Conservation (phyloP, 176 grass and related monocot genomes). For the Hsuehochloa calcarea region DNA sequence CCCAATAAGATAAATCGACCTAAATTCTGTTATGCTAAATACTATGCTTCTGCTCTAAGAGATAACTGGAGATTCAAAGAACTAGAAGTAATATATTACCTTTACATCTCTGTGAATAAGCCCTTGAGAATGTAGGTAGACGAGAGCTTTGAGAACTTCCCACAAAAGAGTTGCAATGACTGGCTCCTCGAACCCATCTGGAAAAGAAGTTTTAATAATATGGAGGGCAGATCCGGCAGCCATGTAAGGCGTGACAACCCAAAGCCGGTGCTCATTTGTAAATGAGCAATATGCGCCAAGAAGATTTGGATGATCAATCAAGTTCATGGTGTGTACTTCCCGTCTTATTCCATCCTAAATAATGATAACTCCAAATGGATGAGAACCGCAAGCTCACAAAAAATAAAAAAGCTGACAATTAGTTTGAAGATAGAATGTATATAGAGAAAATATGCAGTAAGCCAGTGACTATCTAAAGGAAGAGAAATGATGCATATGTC, state of each 20-base stretch:
- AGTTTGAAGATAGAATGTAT: constrained; percentile 10
- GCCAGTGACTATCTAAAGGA: not conserved
- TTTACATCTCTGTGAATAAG: constrained; percentile 99
- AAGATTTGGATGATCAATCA: constrained; percentile 91
- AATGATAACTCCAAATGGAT: constrained; percentile 36
- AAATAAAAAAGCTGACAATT: not conserved
- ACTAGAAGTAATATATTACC: constrained; percentile 46
- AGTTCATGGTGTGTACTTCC: constrained; percentile 95
- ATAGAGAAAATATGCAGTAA: not conserved
- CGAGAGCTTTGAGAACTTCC: constrained; percentile 95
- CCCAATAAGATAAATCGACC: not conserved
- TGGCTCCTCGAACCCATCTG: constrained; percentile 94
- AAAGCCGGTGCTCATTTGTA: constrained; percentile 71
- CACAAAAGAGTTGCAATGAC: constrained; percentile 86
- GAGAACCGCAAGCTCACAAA: constrained; percentile 28
- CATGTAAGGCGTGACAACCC: constrained; percentile 99
- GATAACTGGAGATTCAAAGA: constrained; percentile 1
- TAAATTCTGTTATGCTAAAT: constrained; percentile 8
- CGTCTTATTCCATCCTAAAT: constrained; percentile 91
- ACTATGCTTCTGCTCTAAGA: not conserved
- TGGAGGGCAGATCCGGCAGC: constrained; percentile 86
- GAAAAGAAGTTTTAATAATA: constrained; percentile 91
- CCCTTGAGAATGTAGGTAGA: constrained; percentile 90
- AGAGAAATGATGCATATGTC: constrained; percentile 8
- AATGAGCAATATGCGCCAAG: constrained; percentile 82